Percentiles rank a stretch among this genome's conserved stretches.
Evolutionary conservation across 2,329 filamentous ascomycete species (phyloP).

Genomic region (Fusarium papillatum): DNA sequence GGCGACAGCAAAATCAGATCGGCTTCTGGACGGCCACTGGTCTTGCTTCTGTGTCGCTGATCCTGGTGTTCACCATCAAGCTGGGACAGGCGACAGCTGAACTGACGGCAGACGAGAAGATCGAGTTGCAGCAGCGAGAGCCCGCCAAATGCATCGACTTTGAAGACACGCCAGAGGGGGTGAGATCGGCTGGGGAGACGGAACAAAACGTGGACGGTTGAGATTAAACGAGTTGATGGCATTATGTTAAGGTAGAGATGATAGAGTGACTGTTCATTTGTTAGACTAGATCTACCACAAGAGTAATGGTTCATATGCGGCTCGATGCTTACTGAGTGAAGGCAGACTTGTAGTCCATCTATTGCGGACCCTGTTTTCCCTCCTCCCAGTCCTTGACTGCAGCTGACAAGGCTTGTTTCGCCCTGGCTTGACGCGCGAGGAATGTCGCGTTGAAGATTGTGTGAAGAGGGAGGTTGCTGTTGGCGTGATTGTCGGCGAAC

Average conservation of each 20-base stretch:
- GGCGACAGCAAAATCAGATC: conserved; percentile 69
- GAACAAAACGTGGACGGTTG: background rate
- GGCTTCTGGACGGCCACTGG: conserved; percentile 77
- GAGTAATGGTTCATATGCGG: background rate
- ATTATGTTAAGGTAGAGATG: background rate
- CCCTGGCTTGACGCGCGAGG: conserved; percentile 66
- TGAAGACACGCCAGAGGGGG: background rate
- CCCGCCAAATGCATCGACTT: background rate
- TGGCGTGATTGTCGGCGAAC: conserved; percentile 84
- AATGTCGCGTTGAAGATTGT: conserved; percentile 71
- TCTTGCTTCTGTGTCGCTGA: conserved; percentile 64
- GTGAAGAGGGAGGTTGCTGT: conserved; percentile 72
- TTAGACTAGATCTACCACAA: background rate
- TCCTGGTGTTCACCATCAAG: conserved; percentile 68
- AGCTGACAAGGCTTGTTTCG: conserved; percentile 58
- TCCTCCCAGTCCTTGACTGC: conserved; percentile 40
- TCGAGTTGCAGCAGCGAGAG: conserved; percentile 35
- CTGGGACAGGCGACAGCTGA: conserved; percentile 68
- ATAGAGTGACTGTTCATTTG: background rate
- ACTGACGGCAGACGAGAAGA: conserved; percentile 69
- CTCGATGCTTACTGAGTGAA: background rate
- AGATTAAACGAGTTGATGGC: background rate
- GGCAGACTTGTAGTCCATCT: background rate
- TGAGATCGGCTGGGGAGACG: background rate
- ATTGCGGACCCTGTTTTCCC: conserved; percentile 10